A percentile compares a stretch with the other conserved stretches of the same genome.
Evolutionary conservation across 2,329 filamentous ascomycete species (phyloP).

Genomic region (Plectosphaerella cucumerina): DNA sequence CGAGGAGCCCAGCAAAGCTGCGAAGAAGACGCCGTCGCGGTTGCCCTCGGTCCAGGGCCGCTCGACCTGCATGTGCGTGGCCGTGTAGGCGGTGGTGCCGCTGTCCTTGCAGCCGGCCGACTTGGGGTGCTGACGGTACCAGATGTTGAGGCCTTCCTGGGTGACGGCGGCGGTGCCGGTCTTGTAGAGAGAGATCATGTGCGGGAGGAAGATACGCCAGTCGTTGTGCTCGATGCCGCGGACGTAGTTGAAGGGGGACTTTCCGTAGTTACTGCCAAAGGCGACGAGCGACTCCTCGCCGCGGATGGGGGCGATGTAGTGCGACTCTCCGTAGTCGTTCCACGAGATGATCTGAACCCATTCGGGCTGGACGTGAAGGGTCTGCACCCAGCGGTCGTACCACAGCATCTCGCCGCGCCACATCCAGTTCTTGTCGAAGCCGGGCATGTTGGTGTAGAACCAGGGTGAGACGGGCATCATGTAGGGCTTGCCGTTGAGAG

Average conservation of each 20-base stretch:
- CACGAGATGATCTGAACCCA: conserved; percentile 40
- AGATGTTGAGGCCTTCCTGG: conserved; percentile 18
- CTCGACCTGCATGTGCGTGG: conserved; percentile 17
- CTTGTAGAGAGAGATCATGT: conserved; percentile 29
- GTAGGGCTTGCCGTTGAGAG: conserved; percentile 16
- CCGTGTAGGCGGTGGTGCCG: conserved; percentile 22
- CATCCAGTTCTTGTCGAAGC: conserved; percentile 58
- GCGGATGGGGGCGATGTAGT: conserved; percentile 46
- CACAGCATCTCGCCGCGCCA: conserved; percentile 59
- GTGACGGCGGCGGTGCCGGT: conserved; percentile 17
- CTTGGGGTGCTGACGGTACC: conserved; percentile 18
- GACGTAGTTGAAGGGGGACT: conserved; percentile 35
- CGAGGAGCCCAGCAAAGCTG: conserved; percentile 19
- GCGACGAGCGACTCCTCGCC: conserved; percentile 13
- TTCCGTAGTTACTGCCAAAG: conserved; percentile 8
- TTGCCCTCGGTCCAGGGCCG: conserved; percentile 15
- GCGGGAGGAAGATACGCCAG: conserved; percentile 42
- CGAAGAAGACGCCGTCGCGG: conserved; percentile 15
- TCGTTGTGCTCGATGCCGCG: conserved; percentile 43
- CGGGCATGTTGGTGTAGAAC: conserved; percentile 56
- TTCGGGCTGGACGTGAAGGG: conserved; percentile 42
- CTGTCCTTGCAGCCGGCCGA: conserved; percentile 16
- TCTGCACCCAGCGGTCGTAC: conserved; percentile 52
- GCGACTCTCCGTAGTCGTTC: conserved; percentile 50
- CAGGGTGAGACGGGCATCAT: conserved; percentile 56